A percentile compares a stretch with the other conserved stretches of the same genome.
phyloP scores from a whole-genome alignment of 2,329 filamentous ascomycete genomes.

The Venturia asperata region DNA sequence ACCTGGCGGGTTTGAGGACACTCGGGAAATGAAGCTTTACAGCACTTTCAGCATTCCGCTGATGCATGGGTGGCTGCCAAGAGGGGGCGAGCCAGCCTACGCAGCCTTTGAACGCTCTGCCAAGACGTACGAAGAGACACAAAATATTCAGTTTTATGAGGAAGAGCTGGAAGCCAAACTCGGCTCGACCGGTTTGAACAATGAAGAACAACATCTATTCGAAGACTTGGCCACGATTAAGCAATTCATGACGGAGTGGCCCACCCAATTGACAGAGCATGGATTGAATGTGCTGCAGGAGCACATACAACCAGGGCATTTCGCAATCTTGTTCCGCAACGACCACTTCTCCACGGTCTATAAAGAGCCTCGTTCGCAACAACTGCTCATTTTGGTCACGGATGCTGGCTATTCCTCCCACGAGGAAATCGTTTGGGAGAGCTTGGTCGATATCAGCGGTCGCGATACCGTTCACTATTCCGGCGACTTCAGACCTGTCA shows the following conservation, averaged over 20 bases:
- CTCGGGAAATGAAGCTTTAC: slow-evolving; percentile 83
- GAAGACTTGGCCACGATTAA: slow-evolving; percentile 82
- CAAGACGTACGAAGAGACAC: slow-evolving; percentile 82
- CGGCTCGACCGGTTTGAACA: slow-evolving; percentile 52
- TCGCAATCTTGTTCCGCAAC: slow-evolving; percentile 91
- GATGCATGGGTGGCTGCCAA: slow-evolving; percentile 87
- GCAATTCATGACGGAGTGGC: slow-evolving; percentile 67
- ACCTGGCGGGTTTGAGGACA: slow-evolving; percentile 78
- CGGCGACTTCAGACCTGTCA: slow-evolving; percentile 83
- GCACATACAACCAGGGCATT: slow-evolving; percentile 64
- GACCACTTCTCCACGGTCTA: slow-evolving; percentile 95
- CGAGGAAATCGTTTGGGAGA: slow-evolving; percentile 94
- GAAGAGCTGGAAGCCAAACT: slow-evolving; percentile 83
- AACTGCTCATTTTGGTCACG: slow-evolving; percentile 79
- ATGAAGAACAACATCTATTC: slow-evolving; percentile 70
- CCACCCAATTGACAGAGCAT: slow-evolving; percentile 79
- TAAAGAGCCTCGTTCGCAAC: slow-evolving; percentile 69
- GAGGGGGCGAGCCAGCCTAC: slow-evolving; percentile 58
- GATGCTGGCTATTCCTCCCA: slow-evolving; percentile 85
- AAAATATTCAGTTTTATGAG: slow-evolving; percentile 80
- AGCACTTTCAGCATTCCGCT: slow-evolving; percentile 81
- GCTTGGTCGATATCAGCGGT: slow-evolving; percentile 79
- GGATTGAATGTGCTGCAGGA: slow-evolving; percentile 69
- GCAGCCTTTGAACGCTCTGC: slow-evolving; percentile 66
- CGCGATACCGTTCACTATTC: slow-evolving; percentile 76